Evolutionary conservation across 2,329 filamentous ascomycete genomes (phyloP).

Genomic region (Amauroascus niger): DNA sequence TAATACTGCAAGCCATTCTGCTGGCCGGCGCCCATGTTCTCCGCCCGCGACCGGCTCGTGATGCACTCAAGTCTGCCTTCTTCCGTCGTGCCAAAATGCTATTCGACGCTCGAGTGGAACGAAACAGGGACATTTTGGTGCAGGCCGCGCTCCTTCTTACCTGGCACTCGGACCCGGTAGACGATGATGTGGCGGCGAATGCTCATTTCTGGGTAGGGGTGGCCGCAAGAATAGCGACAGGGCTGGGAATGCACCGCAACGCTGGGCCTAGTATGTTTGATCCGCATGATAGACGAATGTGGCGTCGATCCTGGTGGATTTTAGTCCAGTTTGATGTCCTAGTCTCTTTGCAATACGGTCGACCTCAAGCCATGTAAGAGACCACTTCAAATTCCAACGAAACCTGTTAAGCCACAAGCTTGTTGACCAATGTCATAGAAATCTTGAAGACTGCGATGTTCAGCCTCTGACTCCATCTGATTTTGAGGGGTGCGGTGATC

Average conservation of each 20-base stretch:
- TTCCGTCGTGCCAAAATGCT: conserved; percentile 46
- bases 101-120: conserved; percentile 46
- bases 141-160: conserved; percentile 47
- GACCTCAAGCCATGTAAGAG: conserved; percentile 43
- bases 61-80: conserved; percentile 41
- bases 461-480: conserved; percentile 37
- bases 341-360: conserved; percentile 40
- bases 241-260: conserved; percentile 46
- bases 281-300: conserved; percentile 35
- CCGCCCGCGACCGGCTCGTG: conserved; percentile 32
- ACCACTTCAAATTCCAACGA: background rate
- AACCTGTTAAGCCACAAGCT: background rate
- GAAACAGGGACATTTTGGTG: conserved; percentile 46
- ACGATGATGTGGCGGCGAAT: conserved; percentile 48
- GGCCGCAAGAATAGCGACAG: conserved; percentile 44
- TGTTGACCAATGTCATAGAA: conserved; percentile 21
- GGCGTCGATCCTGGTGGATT: conserved; percentile 38
- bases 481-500: conserved; percentile 40
- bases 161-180: conserved; percentile 46
- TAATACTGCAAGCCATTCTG: conserved; percentile 44
- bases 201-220: conserved; percentile 47
- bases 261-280: conserved; percentile 35
- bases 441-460: conserved; percentile 45
- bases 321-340: conserved; percentile 38
- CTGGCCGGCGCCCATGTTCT: conserved; percentile 46